Conservation (phyloP, 164 flowering plant species). For the Piper betle region DNA sequence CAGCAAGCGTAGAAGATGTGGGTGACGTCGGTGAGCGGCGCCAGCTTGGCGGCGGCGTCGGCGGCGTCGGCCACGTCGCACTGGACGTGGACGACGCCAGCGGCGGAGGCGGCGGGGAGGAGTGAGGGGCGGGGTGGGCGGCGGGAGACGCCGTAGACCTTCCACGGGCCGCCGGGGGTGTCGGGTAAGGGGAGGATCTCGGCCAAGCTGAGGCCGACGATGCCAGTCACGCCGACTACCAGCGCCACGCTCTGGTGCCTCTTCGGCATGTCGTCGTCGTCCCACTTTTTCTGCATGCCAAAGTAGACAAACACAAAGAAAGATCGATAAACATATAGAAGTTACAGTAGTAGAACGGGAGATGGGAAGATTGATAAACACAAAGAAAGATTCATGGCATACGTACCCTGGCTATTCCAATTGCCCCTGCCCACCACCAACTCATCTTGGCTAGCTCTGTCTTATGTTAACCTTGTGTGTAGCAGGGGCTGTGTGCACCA, state of each 20-base stretch:
- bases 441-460: too few relatives aligned
- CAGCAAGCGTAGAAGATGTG: constrained; percentile 65
- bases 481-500: too few relatives aligned
- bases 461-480: too few relatives aligned
- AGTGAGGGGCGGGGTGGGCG: constrained; percentile 55
- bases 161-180: constrained; percentile 94
- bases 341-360: too few relatives aligned
- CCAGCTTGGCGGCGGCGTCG: constrained; percentile 40
- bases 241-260: constrained; percentile 47
- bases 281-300: constrained; percentile 36
- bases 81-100: constrained; percentile 54
- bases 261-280: constrained; percentile 28
- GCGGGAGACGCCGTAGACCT: constrained; percentile 78
- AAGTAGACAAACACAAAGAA: neutral
- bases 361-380: neutral
- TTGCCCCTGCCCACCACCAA: too few relatives aligned
- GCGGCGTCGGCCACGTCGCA: constrained; percentile 47
- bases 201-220: constrained; percentile 71
- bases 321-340: neutral
- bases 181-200: constrained; percentile 71
- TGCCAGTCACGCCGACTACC: constrained; percentile 67
- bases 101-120: constrained; percentile 41
- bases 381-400: neutral
- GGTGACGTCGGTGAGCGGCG: constrained; percentile 55
- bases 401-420: neutral